Evolutionary conservation across 139 green algal species (phyloP), one percentile per base, ranked within the genome.

Genomic region (Choricystis sp.): DNA sequence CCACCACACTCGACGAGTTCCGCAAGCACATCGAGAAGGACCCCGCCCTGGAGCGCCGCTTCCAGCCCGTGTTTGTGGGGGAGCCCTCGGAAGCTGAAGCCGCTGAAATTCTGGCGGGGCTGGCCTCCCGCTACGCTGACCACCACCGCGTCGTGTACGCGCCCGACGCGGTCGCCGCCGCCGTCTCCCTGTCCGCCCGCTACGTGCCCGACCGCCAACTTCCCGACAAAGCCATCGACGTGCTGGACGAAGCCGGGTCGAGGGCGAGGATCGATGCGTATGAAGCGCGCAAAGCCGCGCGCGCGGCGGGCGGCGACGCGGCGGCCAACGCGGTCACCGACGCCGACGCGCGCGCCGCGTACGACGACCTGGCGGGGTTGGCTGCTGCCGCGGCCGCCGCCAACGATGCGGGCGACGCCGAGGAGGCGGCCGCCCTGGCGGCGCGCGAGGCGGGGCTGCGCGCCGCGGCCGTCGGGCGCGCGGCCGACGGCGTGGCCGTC

Each of bases 201-300:
- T 90, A 92, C 77, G 82, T 92, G 57, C n/a, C 78, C 0, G 91
- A 97, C 77, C 74, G 91, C n/a, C 80, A 84, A 58, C 75, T 97
- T 59, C 91, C 91, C 0, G 91, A 97, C 77, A 97, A 97, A 80
- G 89, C 92, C 48, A 96, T 98, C 49, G 92, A 98, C 75, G 68
- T 98, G n/a, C 68, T 99, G 60, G 93, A 99, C 69, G 93, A 99
- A 80, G 93, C 93, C 14, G 93, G 89, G 31, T 87, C 72, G 72
- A 68, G 81, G 3, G 86, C 83, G 59, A 79, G 86, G 70, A 97
- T 99, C 63, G 64, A 67, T 1, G 79, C 83, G 0, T 90, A 89
- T 76, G 61, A 65, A 1, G 78, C 74, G 24, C 75, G 79, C 49
- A 74, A 31, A 22, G 62, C 59, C 21, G 40, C 30, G 28, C 26